phyloP scores from a whole-genome alignment of 805 yeast species.

The Yarrowia keelungensis region DNA sequence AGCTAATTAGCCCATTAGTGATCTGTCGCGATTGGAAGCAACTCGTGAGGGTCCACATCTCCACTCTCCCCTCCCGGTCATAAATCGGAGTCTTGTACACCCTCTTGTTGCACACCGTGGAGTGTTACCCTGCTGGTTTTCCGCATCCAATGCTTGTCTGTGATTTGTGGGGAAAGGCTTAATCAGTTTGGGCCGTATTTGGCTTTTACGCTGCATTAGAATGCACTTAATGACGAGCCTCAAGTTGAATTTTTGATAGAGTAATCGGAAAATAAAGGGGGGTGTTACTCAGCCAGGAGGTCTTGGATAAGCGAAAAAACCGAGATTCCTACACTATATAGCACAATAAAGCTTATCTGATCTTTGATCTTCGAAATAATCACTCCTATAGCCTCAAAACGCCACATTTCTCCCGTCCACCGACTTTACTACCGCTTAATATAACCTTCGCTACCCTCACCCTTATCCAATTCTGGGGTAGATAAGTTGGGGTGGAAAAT shows the following conservation, averaged over 20 bases:
- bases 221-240: conserved; percentile 1
- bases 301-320: background rate
- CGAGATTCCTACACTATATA: background rate
- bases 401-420: background rate
- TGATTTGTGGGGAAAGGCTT: conserved; percentile 36
- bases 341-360: background rate
- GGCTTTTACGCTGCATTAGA: background rate
- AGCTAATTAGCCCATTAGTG: too few relatives aligned
- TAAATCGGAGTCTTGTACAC: background rate
- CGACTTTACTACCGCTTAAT: conserved; percentile 17
- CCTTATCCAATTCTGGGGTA: conserved; percentile 37
- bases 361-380: background rate
- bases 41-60: background rate
- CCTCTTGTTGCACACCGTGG: background rate
- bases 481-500: background rate
- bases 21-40: too few relatives aligned
- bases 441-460: background rate
- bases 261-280: conserved; percentile 11
- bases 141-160: conserved; percentile 18
- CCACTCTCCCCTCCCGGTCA: conserved; percentile 10
- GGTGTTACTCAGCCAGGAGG: background rate
- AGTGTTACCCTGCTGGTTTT: conserved; percentile 5
- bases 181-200: background rate
- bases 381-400: background rate
- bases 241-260: conserved; percentile 17